A percentile compares a stretch with the other conserved stretches of the same genome.
phyloP scores from a whole-genome alignment of 2,329 filamentous ascomycete species.

The Aspergillus transmontanensis region DNA sequence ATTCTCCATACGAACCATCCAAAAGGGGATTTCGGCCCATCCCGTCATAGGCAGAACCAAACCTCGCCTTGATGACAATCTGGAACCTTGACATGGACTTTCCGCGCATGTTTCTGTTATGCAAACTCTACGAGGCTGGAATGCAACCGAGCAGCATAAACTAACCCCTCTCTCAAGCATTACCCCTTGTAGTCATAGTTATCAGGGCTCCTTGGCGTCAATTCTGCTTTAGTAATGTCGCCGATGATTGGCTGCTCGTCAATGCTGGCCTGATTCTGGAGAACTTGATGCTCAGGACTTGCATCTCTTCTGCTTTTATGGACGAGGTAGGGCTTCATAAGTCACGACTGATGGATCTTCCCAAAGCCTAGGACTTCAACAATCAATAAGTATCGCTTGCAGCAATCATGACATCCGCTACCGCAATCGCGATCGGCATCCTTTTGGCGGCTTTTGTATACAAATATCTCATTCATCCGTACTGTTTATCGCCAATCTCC shows the following conservation, averaged over 20 bases:
- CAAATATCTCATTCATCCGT: slow-evolving; percentile 28
- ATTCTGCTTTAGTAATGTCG: background rate
- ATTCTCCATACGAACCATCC: background rate
- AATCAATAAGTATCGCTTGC: background rate
- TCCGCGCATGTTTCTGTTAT: background rate
- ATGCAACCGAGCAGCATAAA: background rate
- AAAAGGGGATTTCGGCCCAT: slow-evolving; percentile 1
- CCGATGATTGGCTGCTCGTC: background rate
- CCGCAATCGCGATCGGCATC: background rate
- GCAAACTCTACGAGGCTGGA: background rate
- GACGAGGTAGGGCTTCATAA: background rate
- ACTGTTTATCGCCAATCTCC: slow-evolving; percentile 59
- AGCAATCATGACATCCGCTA: background rate
- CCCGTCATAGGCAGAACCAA: slow-evolving; percentile 1
- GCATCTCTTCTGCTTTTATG: background rate
- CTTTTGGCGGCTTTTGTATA: slow-evolving; percentile 19
- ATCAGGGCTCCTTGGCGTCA: background rate
- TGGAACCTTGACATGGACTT: background rate
- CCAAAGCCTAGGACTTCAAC: background rate
- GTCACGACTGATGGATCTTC: background rate
- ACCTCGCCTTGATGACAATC: background rate
- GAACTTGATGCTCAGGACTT: background rate
- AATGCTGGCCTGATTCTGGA: background rate
- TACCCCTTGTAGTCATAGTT: background rate
- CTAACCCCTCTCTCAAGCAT: background rate